These are phyloP conservation scores for Beta vulgaris DNA, from an alignment of 148 eudicot genomes.

Conservation along the genomic window DNA sequence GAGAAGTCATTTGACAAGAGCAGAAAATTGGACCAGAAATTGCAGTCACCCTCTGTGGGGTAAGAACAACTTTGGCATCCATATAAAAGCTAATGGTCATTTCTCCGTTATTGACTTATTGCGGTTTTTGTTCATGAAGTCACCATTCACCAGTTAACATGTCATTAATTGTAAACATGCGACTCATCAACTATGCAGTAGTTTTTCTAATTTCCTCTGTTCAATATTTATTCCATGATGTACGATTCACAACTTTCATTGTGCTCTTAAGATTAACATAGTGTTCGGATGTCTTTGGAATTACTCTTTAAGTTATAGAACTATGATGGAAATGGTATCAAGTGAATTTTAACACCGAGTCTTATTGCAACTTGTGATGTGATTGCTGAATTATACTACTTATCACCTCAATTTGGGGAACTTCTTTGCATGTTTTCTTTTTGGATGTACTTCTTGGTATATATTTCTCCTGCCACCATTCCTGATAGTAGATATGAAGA, in stretches of 20 bases:
- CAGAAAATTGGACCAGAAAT: constrained; percentile 35
- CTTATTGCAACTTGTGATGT: neutral
- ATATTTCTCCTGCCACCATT: neutral
- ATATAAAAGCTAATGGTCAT: neutral
- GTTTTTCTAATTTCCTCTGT: neutral
- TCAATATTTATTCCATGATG: neutral
- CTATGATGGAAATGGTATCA: neutral
- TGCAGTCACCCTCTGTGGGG: constrained; percentile 36
- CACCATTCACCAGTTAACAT: neutral
- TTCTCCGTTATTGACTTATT: neutral
- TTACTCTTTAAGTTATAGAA: neutral
- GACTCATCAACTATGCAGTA: neutral
- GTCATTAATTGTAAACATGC: neutral
- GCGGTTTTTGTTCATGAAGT: neutral
- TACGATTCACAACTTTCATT: neutral
- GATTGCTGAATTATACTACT: neutral
- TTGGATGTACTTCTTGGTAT: neutral
- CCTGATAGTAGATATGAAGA: neutral
- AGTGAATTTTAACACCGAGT: neutral
- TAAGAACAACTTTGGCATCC: constrained; percentile 25
- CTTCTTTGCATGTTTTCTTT: constrained; percentile 1
- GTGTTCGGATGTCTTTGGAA: neutral
- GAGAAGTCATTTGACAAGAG: constrained; percentile 37
- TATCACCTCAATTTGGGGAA: neutral
- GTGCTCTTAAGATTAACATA: neutral